Evolutionary conservation across 805 yeast species (phyloP).

Genomic region (Peterozyma toletana): DNA sequence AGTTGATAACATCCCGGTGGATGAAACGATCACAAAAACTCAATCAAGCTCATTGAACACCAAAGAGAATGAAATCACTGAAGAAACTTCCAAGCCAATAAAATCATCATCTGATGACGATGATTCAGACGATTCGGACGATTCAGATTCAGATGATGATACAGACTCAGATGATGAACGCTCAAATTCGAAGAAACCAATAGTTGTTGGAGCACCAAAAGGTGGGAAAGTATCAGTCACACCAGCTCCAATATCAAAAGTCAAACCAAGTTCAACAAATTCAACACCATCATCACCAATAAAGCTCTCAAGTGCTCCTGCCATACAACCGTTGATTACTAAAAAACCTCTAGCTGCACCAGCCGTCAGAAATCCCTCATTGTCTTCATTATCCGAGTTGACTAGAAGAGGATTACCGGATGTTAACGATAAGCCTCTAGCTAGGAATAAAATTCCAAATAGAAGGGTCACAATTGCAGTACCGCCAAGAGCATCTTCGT

Average conservation of each 20-base stretch:
- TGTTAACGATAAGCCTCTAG: conserved; percentile 37
- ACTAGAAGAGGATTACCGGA: conserved; percentile 64
- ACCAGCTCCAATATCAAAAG: conserved; percentile 3
- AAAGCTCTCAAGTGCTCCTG: neutral
- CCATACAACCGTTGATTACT: neutral
- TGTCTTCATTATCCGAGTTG: conserved; percentile 48
- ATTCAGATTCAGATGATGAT: conserved; percentile 15
- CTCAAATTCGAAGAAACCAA: conserved; percentile 19
- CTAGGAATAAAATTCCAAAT: neutral
- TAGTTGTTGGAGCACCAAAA: conserved; percentile 40
- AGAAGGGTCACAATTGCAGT: neutral
- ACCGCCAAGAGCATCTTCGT: neutral
- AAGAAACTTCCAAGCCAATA: conserved; percentile 7
- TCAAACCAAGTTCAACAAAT: neutral
- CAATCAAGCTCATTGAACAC: neutral
- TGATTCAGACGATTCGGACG: neutral
- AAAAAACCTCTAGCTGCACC: conserved; percentile 17
- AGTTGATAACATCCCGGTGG: too few species aligned
- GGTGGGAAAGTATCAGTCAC: neutral
- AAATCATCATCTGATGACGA: neutral
- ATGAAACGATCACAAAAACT: too few species aligned
- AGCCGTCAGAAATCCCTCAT: conserved; percentile 1
- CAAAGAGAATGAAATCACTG: conserved; percentile 2
- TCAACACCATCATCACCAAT: neutral
- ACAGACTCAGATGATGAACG: conserved; percentile 18